Evolutionary conservation across 768 basidiomycete species (phyloP).

Genomic region (Xerocomus spinulosus): DNA sequence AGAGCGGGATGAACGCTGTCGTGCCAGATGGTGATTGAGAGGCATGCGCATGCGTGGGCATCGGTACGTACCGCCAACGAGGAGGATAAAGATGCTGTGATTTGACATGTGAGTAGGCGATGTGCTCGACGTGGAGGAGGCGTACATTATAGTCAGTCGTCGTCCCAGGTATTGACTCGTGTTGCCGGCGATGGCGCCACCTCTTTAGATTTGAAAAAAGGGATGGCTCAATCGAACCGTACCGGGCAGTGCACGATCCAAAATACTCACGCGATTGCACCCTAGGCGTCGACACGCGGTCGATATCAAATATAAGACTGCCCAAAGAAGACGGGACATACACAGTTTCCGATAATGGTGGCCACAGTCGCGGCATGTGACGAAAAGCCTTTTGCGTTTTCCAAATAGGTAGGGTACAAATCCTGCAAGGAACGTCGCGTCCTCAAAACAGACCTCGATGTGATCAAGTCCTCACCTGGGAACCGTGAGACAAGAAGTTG

Average conservation of each 20-base stretch:
- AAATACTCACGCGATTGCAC: conserved; percentile 40
- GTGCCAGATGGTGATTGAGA: not conserved
- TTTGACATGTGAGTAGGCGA: not conserved
- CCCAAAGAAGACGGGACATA: conserved; percentile 22
- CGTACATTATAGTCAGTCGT: conserved; percentile 67
- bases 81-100: conserved; percentile 20
- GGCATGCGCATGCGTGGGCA: not conserved
- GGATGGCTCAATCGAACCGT: not conserved
- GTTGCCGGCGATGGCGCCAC: conserved; percentile 70
- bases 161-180: conserved; percentile 75
- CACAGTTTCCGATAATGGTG: conserved; percentile 78
- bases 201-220: conserved; percentile 31
- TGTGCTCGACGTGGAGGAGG: not conserved
- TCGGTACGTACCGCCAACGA: conserved; percentile 23
- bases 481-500: conserved; percentile 76
- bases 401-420: conserved; percentile 76
- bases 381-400: conserved; percentile 56
- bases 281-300: conserved; percentile 22
- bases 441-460: not conserved
- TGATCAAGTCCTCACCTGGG: conserved; percentile 38
- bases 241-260: conserved; percentile 5
- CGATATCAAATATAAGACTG: not conserved
- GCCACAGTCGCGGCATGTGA: conserved; percentile 59
- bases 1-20: conserved; percentile 63
- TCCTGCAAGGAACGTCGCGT: conserved; percentile 36